Evolutionary conservation across 208 protist genomes (phyloP), one percentile per base, ranked within the genome.

Genomic region (Endotrypanum monterogeii): DNA sequence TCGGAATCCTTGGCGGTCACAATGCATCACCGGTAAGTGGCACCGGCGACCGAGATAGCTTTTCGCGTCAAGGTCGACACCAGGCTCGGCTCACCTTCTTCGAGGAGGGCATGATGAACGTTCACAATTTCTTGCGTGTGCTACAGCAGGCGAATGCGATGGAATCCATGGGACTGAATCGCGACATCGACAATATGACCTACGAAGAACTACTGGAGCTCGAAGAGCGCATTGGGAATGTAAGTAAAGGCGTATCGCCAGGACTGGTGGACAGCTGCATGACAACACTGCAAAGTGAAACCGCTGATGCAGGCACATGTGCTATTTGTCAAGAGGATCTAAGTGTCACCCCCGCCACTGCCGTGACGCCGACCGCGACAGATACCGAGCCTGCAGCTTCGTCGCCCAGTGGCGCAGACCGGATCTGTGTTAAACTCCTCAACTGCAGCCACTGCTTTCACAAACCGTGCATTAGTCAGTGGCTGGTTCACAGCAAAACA

Each of bases 161-260:
- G 83, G 82, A 78, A 48, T 67, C 60, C 4, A 87, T 90, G 88
- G 92, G 84, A 14, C 90, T 89, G 16, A 67, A 86, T 16, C 79
- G 80, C 3, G 90, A 97, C 55, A 75, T 97, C 18, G 93, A 97
- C 62, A 81, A 94, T 37, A 97, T 97, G 93, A 84, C 78, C 12
- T 97, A 97, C 76, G 93, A 97, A 76, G 81, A 97, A 77, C 82
- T 97, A 35, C 82, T 95, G 56, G 90, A 86, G 79, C 76, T 97
- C 30, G 83, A 92, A 76, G 90, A 97, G 68, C 76, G 84, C 25
- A 94, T 95, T 12, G 93, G 93, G 39, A 88, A 76, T 70, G 90
- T 96, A n/a, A 94, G 87, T 80, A 92, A 92, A 54, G 90, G 89
- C 9, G 74, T 95, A 44, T 78, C 71, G 7, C 73, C 70, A 11